phyloP scores from a whole-genome alignment of 2,329 filamentous ascomycete genomes.

The Drechslera avenae region DNA sequence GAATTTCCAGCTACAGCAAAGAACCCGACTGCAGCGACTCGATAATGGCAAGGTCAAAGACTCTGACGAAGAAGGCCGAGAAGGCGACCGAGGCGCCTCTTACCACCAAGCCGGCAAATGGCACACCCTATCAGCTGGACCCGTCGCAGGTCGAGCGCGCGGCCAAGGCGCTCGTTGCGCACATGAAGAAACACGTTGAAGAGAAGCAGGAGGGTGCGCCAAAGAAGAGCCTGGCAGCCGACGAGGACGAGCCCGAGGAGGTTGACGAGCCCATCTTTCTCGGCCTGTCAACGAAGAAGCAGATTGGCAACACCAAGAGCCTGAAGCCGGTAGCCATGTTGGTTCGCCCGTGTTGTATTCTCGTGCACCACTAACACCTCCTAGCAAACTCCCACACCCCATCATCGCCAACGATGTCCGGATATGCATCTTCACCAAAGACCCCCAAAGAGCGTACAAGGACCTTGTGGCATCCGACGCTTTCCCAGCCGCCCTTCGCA shows the following conservation, averaged over 20 bases:
- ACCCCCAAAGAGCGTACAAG: slow-evolving; percentile 86
- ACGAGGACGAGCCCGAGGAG: slow-evolving; percentile 52
- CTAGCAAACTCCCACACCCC: slow-evolving; percentile 69
- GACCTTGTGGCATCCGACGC: slow-evolving; percentile 77
- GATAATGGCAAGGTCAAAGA: slow-evolving; percentile 41
- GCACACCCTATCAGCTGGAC: slow-evolving; percentile 52
- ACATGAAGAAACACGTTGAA: slow-evolving; percentile 58
- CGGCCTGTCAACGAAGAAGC: slow-evolving; percentile 67
- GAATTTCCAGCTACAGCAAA: slow-evolving; percentile 24
- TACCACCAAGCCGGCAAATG: slow-evolving; percentile 45
- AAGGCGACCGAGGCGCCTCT: slow-evolving; percentile 42
- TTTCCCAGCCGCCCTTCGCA: slow-evolving; percentile 55
- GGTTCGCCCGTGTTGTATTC: slow-evolving; percentile 13
- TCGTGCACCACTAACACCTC: slow-evolving; percentile 17
- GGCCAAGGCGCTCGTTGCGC: slow-evolving; percentile 62
- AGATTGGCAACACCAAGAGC: slow-evolving; percentile 72
- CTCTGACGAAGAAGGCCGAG: slow-evolving; percentile 29
- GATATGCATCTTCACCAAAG: slow-evolving; percentile 85
- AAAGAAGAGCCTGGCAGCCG: slow-evolving; percentile 60
- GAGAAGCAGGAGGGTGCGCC: slow-evolving; percentile 55
- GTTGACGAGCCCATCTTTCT: slow-evolving; percentile 64
- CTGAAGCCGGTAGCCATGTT: slow-evolving; percentile 83
- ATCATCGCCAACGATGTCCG: slow-evolving; percentile 69
- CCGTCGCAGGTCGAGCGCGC: slow-evolving; percentile 61
- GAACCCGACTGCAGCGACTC: slow-evolving; percentile 13